Base-by-base conservation (phyloP, 2,329 filamentous ascomycete species). In the Xylariaceae sp. region DNA sequence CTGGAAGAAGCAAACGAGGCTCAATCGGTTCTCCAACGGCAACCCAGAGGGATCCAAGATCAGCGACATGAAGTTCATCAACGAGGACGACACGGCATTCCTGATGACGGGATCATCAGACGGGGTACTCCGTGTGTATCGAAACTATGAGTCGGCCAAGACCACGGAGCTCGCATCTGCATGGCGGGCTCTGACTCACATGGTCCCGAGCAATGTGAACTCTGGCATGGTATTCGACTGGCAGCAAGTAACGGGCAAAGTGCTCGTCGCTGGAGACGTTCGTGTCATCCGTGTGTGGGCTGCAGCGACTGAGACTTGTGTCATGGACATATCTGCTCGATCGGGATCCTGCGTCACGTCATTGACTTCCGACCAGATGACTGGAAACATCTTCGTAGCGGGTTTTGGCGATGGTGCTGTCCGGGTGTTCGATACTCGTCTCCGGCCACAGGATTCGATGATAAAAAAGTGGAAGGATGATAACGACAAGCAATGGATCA, bases 181-280 rank as follows among this genome's bases (percentile, higher is more conserved):
- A 13, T 96, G 93, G 77, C 79, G 92, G 29, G 92, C 92, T 4
- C 64, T 98, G 38, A 94, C 87, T 10, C 87, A 98, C 60, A 83
- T 96, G 55, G 83, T 96, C 5, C 87, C 89, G 4, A 94, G 86
- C 57, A 94, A 90, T 51, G 83, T 89, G 52, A 94, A 94, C 57
- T 89, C 89, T 1, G 92, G 92, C 15, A 82, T 98, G 61, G 90
- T 96, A 17, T 93, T 96, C 55, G 90, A 98, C 58, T 98, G 92
- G 92, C 90, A 96, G 57, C 92, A 98, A 62, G 89, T 93, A n/a
- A 86, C 87, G 47, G 92, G 92, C 6, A 85, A 87, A 40, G 81
- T 94, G 6, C 72, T 98, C n/a, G 92, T 96, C 19, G 92, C 92
- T 9, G 92, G 92, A 28, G 92, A 98, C 56, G 87, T 95, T 34